Evolutionary conservation across 495 filamentous ascomycete genomes (phyloP), one percentile per base, ranked within the genome.

Genomic region (Parathielavia appendiculata): DNA sequence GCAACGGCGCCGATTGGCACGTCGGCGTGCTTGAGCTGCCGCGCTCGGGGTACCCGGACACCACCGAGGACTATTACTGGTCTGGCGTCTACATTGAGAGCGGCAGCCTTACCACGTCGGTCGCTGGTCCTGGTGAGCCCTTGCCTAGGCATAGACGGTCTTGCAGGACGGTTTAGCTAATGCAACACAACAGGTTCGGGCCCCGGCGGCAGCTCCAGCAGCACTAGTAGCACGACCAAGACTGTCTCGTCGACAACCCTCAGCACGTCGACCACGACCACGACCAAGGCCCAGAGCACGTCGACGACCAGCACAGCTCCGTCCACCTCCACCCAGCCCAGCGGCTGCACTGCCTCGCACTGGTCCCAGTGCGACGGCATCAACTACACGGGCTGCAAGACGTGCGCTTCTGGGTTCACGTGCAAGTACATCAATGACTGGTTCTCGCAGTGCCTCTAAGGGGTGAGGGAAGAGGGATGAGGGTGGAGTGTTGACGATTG

Each of bases 1-100:
- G 82, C 34, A 88, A 89, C 69, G 87, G 85, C 56, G 80, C 78
- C 10, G 87, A 90, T 67, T 91, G 86, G 87, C 87, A 91, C 69
- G 71, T 91, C 4, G 88, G 88, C 50, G 79, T 89, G 44, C 75
- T 90, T 32, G 79, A 87, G 61, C 76, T 90, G 51, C 82, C 85
- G 12, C 79, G 83, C 54, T 73, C 73, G 12, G 81, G 81, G 9
- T 76, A 76, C 48, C 66, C 78, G 14, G 81, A 83, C 48, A 68
- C 67, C 10, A 70, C 65, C 44, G 77, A 90, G 77, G 86, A 90
- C 66, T 88, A 80, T 77, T 89, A 80, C 68, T 90, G 83, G 73
- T 85, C 82, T 16, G 88, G 88, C 23, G 82, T 89, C 11, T 90
- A 87, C 60, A 77, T 90, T 52, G 87, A 91, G 76, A 80, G 74